These are phyloP conservation scores for Rhamnella rubrinervis DNA, from an alignment of 331 rosid genomes.

Conservation along the genomic window DNA sequence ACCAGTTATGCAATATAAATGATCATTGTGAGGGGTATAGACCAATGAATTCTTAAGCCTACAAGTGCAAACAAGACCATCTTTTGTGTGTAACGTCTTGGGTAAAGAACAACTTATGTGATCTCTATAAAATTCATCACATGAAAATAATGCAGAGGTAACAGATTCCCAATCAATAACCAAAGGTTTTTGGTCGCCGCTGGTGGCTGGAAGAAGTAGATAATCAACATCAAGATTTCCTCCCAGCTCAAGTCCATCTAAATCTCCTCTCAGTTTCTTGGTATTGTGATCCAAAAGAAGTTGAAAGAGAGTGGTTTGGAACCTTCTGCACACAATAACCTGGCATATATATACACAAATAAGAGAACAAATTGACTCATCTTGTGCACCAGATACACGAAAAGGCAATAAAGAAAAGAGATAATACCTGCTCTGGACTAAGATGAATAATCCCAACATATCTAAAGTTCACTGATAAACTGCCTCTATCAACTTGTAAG, in stretches of 20 bases:
- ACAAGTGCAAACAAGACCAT: constrained; percentile 55
- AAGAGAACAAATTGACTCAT: constrained; percentile 1
- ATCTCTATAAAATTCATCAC: constrained; percentile 2
- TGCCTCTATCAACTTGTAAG: constrained; percentile 52
- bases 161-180: constrained; percentile 60
- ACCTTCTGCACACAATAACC: constrained; percentile 64
- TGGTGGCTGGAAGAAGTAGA: constrained; percentile 64
- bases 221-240: constrained; percentile 55
- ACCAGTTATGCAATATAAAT: constrained; percentile 50
- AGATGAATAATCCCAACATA: constrained; percentile 51
- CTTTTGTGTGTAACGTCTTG: constrained; percentile 33
- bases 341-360: constrained; percentile 24
- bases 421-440: constrained; percentile 48
- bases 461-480: constrained; percentile 41
- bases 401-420: constrained; percentile 8
- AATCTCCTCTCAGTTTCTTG: constrained; percentile 25
- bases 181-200: not conserved
- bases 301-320: constrained; percentile 54
- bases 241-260: constrained; percentile 24
- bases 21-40: constrained; percentile 64
- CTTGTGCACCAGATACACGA: constrained; percentile 11
- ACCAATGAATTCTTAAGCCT: constrained; percentile 56
- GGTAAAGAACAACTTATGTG: constrained; percentile 25
- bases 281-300: constrained; percentile 40
- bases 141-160: constrained; percentile 36